These are phyloP conservation scores for Carex parvula DNA, from an alignment of 176 grass and related monocot genomes.

Conservation along the genomic window DNA sequence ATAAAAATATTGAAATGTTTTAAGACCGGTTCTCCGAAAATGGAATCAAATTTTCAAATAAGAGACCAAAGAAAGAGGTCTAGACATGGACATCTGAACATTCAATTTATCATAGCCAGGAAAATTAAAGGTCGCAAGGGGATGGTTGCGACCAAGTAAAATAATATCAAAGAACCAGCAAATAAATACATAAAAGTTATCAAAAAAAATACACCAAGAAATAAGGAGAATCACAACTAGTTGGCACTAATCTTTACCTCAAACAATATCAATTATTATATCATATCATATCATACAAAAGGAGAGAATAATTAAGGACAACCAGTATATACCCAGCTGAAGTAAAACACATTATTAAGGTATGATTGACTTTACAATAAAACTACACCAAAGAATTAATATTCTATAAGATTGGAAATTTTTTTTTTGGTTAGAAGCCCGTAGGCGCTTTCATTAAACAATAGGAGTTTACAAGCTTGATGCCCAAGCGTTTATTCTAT, in stretches of 20 bases:
- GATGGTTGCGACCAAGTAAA: background rate
- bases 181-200: background rate
- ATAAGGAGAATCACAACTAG: background rate
- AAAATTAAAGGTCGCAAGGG: background rate
- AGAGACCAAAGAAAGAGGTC: too few relatives aligned
- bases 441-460: too few relatives aligned
- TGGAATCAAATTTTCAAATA: too few relatives aligned
- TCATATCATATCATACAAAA: background rate
- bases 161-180: background rate
- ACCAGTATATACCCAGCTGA: background rate
- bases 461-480: too few relatives aligned
- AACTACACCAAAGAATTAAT: constrained; percentile 8
- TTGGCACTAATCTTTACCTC: background rate
- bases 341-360: background rate
- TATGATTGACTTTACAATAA: constrained; percentile 30
- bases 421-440: too few relatives aligned
- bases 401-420: background rate
- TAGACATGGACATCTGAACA: background rate
- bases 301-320: background rate
- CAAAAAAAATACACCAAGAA: background rate
- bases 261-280: background rate
- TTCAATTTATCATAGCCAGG: background rate
- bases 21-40: too few relatives aligned
- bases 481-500: too few relatives aligned
- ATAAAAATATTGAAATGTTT: too few relatives aligned